Evolutionary conservation across 108 stramenopile genomes (phyloP), one percentile per base, ranked within the genome.

Genomic region (Asterionellopsis glacialis): DNA sequence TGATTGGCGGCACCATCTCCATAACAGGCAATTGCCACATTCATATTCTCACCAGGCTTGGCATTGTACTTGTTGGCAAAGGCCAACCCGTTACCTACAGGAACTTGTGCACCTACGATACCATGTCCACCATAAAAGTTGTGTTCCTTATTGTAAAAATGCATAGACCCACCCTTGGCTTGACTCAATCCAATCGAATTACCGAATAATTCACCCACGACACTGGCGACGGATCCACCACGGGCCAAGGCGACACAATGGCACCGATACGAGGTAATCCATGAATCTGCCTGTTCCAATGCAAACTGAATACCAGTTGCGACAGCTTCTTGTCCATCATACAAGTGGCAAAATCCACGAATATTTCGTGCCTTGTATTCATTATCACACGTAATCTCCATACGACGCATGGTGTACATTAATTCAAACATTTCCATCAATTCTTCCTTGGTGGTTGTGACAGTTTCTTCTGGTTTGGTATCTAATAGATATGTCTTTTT

Each of bases 1-100:
- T 99, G 99, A 81, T 99, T 99, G 71, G 99, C 99, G 18, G 98
- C 97, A 45, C 99, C 99, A 64, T 99, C 99, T 39, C 99, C 99
- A 68, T 96, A 99, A 59, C 94, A 94, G n/a, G 91, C 95, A 67
- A 98, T 82, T 61, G 97, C 95, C 16, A 97, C 91, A 33, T 96
- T 93, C 89, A 96, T 97, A 18, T 79, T 73, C 58, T 96, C 90
- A 9, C 95, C 97, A 0, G 88, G 79, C 26, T 90, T 84, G 47
- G 96, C 87, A 47, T 92, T 89, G 95, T 98, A 99, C 80, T 97
- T 94, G 74, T 95, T 80, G 40, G 96, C 95, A 72, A 99, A 98
- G 21, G 96, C 97, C 57, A 98, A 74, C 26, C 99, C 99, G 12
- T 94, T 76, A 23, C 99, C 99, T 13, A 99, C 93, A 0, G 99